These are phyloP conservation scores for Calonectria leucothoes DNA, from an alignment of 2,329 filamentous ascomycete species.

Conservation along the genomic window DNA sequence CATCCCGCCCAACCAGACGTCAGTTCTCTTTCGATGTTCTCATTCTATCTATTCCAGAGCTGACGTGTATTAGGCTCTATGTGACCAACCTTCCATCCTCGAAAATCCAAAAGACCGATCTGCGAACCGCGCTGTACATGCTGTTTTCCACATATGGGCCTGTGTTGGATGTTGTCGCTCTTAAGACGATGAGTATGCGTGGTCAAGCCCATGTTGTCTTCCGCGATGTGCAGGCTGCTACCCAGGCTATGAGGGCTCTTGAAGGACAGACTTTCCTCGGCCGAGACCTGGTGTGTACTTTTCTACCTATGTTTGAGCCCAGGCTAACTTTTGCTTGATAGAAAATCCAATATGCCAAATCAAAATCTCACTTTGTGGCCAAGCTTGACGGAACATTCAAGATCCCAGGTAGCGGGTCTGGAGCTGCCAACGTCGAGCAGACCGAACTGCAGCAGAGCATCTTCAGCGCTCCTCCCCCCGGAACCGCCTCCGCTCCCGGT, in stretches of 20 bases:
- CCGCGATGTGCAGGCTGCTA: slow-evolving; percentile 89
- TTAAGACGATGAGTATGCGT: slow-evolving; percentile 92
- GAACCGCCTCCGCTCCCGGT: slow-evolving; percentile 55
- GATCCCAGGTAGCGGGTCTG: slow-evolving; percentile 67
- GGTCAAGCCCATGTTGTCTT: slow-evolving; percentile 96
- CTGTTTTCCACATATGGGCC: slow-evolving; percentile 94
- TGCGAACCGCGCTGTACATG: slow-evolving; percentile 89
- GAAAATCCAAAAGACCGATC: slow-evolving; percentile 89
- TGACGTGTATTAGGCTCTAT: slow-evolving; percentile 74
- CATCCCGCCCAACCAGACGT: slow-evolving; percentile 81
- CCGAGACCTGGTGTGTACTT: slow-evolving; percentile 77
- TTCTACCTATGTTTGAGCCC: background rate
- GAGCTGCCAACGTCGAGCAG: slow-evolving; percentile 68
- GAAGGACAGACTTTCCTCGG: slow-evolving; percentile 90
- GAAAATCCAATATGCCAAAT: slow-evolving; percentile 93
- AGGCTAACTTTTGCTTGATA: slow-evolving; percentile 51
- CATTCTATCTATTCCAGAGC: background rate
- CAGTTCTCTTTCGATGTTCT: slow-evolving; percentile 49
- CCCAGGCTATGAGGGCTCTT: slow-evolving; percentile 90
- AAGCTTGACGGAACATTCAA: slow-evolving; percentile 94
- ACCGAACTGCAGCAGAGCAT: slow-evolving; percentile 84
- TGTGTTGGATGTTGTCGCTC: slow-evolving; percentile 89
- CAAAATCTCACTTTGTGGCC: slow-evolving; percentile 86
- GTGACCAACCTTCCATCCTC: slow-evolving; percentile 86
- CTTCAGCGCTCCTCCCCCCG: slow-evolving; percentile 75